Conservation (phyloP, 495 filamentous ascomycete species). For the Peziza echinospora region DNA sequence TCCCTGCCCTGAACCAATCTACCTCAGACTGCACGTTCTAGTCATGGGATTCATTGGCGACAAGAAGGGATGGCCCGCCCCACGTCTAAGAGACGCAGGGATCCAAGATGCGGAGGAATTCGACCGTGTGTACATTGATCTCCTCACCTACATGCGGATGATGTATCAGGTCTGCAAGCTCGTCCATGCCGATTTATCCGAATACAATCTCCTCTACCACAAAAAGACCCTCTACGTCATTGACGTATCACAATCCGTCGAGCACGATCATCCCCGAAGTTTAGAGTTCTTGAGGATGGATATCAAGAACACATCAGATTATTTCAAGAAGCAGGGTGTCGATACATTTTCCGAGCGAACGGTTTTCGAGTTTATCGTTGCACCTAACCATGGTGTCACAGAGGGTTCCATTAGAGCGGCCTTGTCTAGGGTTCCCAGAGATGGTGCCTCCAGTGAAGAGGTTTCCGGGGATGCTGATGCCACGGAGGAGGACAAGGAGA, state of each 20-base stretch:
- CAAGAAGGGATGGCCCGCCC: conserved; percentile 64
- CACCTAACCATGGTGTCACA: conserved; percentile 24
- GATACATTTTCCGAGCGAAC: conserved; percentile 49
- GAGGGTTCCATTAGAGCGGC: not conserved
- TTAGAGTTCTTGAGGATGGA: conserved; percentile 92
- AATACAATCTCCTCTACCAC: conserved; percentile 92
- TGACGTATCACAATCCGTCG: conserved; percentile 90
- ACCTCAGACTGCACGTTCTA: conserved; percentile 70
- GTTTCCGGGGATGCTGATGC: conserved; percentile 25
- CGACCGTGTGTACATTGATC: conserved; percentile 55
- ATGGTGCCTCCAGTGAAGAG: conserved; percentile 26
- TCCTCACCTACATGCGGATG: conserved; percentile 70
- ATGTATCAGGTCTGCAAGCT: conserved; percentile 78
- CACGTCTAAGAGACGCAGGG: conserved; percentile 40
- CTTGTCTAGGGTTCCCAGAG: conserved; percentile 11
- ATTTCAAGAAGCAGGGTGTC: conserved; percentile 69
- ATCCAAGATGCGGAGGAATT: conserved; percentile 35
- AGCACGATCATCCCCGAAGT: conserved; percentile 81
- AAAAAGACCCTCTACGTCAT: conserved; percentile 71
- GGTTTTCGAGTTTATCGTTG: conserved; percentile 60
- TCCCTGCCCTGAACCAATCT: conserved; percentile 70
- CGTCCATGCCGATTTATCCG: conserved; percentile 88
- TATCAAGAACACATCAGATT: conserved; percentile 84
- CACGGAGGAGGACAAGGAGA: conserved; percentile 21
- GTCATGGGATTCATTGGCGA: conserved; percentile 87